These are phyloP conservation scores for Clitopilus passeckerianus DNA, from an alignment of 768 basidiomycete species.

Conservation along the genomic window DNA sequence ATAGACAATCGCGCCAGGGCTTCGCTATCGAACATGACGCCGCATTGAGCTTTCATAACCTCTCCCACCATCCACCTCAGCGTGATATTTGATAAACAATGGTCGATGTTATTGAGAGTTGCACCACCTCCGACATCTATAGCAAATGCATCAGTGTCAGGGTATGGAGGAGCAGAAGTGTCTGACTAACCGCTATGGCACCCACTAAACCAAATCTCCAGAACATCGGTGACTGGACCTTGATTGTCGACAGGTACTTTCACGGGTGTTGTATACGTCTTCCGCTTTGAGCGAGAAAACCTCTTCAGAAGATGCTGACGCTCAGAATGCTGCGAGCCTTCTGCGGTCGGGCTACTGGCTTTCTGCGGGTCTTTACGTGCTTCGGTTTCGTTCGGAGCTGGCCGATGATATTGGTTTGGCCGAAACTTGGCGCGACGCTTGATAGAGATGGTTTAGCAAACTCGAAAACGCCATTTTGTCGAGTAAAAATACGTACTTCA, in stretches of 20 bases:
- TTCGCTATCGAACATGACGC: conserved; percentile 48
- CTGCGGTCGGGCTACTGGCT: conserved; percentile 8
- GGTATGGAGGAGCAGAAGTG: not conserved
- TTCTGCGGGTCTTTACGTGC: conserved; percentile 22
- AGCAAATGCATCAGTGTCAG: not conserved
- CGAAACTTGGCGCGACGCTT: conserved; percentile 60
- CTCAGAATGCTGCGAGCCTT: not conserved
- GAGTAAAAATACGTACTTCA: conserved; percentile 16
- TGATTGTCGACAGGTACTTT: conserved; percentile 3
- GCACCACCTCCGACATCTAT: conserved; percentile 73
- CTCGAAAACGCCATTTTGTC: not conserved
- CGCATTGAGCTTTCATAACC: conserved; percentile 48
- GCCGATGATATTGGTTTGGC: conserved; percentile 58
- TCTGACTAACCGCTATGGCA: conserved; percentile 52
- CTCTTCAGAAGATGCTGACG: not conserved
- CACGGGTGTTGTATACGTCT: conserved; percentile 31
- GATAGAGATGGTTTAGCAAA: not conserved
- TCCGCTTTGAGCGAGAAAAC: conserved; percentile 40
- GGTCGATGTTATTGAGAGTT: conserved; percentile 34
- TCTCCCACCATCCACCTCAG: conserved; percentile 81
- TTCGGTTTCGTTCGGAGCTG: conserved; percentile 19
- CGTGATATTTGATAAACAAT: conserved; percentile 53
- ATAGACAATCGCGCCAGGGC: conserved; percentile 45
- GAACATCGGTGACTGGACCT: conserved; percentile 36
- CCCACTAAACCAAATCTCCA: conserved; percentile 81